A percentile compares a stretch with the other conserved stretches of the same genome.
Conservation (phyloP, 768 basidiomycete genomes). For the Termitomyces heimii region DNA sequence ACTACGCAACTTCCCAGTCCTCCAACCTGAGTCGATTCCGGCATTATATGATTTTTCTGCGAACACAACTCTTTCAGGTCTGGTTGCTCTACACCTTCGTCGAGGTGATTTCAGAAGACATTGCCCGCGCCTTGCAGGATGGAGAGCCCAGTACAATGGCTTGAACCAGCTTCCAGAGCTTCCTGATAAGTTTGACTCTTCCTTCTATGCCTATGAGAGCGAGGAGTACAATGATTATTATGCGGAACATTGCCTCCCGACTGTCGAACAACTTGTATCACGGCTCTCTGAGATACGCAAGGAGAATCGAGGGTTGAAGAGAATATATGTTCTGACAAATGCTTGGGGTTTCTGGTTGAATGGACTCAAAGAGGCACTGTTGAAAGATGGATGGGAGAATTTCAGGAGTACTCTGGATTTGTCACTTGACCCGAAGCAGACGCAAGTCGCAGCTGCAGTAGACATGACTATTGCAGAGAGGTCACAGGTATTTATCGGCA, state of each 20-base stretch:
- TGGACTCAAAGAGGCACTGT: conserved; percentile 29
- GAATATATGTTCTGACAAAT: conserved; percentile 40
- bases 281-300: conserved; percentile 24
- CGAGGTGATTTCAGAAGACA: conserved; percentile 54
- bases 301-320: conserved; percentile 19
- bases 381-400: conserved; percentile 45
- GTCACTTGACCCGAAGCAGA: conserved; percentile 39
- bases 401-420: conserved; percentile 36
- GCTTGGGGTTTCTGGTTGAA: conserved; percentile 38
- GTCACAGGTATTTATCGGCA: conserved; percentile 57
- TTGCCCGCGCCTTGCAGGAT: conserved; percentile 42
- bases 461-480: conserved; percentile 57
- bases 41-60: conserved; percentile 13
- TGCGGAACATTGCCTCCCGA: conserved; percentile 31
- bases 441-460: conserved; percentile 42
- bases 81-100: conserved; percentile 51
- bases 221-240: conserved; percentile 24
- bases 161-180: conserved; percentile 38
- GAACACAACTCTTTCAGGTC: conserved; percentile 27
- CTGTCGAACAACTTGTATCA: conserved; percentile 28
- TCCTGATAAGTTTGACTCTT: conserved; percentile 34
- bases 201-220: conserved; percentile 11
- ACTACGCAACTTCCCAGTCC: conserved; percentile 38
- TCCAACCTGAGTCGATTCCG: conserved; percentile 27
- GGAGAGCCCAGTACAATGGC: conserved; percentile 42